Evolutionary conservation across 495 filamentous ascomycete genomes (phyloP).

Genomic region (Xylaria venustula): DNA sequence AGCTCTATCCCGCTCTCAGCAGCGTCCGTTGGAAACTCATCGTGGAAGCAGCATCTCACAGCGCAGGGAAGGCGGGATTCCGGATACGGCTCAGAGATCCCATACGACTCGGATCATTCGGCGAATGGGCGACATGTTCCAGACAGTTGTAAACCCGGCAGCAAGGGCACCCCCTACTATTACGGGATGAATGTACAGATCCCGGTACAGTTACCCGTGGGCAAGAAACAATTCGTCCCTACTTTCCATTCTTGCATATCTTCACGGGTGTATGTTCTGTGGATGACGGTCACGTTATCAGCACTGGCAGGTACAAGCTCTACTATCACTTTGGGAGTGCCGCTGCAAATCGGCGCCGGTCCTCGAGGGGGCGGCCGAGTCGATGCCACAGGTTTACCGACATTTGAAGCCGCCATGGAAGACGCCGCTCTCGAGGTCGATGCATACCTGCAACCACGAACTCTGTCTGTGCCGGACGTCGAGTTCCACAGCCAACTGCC

Average conservation of each 20-base stretch:
- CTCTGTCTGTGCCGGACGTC: constrained; percentile 34
- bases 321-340: constrained; percentile 64
- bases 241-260: constrained; percentile 88
- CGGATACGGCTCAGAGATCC: constrained; percentile 38
- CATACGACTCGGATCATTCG: constrained; percentile 21
- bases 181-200: constrained; percentile 68
- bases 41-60: constrained; percentile 61
- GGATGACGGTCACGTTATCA: constrained; percentile 62
- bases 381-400: constrained; percentile 29
- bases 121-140: neutral
- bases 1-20: constrained; percentile 63
- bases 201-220: constrained; percentile 68
- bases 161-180: constrained; percentile 35
- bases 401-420: constrained; percentile 33
- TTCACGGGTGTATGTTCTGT: constrained; percentile 74
- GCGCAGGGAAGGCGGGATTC: constrained; percentile 58
- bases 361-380: constrained; percentile 4
- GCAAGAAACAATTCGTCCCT: constrained; percentile 71
- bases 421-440: constrained; percentile 38
- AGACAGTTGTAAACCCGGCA: constrained; percentile 5
- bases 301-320: constrained; percentile 54
- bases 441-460: constrained; percentile 47
- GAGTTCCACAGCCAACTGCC: constrained; percentile 29
- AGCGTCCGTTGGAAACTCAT: constrained; percentile 60
- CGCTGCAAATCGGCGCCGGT: constrained; percentile 68